These are phyloP conservation scores for Naganishia onofrii DNA, from an alignment of 768 basidiomycete species.

Conservation along the genomic window DNA sequence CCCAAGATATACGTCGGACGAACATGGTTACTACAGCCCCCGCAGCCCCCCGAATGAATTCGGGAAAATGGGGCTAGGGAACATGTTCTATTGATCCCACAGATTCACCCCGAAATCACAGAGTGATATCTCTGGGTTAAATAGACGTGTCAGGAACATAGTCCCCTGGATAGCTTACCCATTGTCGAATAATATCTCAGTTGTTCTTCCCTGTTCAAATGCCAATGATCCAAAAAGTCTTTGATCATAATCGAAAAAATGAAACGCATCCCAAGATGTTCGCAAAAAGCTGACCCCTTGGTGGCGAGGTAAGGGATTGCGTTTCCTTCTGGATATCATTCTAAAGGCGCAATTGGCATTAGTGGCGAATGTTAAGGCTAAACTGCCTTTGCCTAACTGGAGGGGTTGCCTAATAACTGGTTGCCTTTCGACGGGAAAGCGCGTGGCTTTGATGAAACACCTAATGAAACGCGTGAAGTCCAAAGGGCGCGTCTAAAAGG, in stretches of 20 bases:
- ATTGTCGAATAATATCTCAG: neutral
- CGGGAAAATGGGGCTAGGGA: neutral
- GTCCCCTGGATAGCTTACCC: neutral
- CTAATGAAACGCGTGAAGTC: constrained; percentile 10
- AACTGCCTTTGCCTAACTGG: no score
- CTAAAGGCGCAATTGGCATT: no score
- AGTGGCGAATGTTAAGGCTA: no score
- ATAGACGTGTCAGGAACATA: neutral
- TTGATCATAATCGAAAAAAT: no score
- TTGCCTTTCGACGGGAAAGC: neutral
- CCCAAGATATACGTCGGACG: neutral
- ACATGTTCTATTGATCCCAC: neutral
- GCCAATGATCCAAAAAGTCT: neutral
- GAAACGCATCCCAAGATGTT: neutral
- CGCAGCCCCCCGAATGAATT: neutral
- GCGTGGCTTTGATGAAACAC: neutral
- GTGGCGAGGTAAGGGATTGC: no score
- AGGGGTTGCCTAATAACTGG: no score
- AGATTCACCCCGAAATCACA: neutral
- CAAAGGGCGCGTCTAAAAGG: constrained; percentile 6
- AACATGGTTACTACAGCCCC: neutral
- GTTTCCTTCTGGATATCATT: no score
- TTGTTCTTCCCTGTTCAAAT: constrained; percentile 5
- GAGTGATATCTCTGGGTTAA: neutral
- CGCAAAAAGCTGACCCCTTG: no score